Evolutionary conservation across 345 rosid genomes (phyloP), one percentile per base, ranked within the genome.

Genomic region (Citrus inodora): DNA sequence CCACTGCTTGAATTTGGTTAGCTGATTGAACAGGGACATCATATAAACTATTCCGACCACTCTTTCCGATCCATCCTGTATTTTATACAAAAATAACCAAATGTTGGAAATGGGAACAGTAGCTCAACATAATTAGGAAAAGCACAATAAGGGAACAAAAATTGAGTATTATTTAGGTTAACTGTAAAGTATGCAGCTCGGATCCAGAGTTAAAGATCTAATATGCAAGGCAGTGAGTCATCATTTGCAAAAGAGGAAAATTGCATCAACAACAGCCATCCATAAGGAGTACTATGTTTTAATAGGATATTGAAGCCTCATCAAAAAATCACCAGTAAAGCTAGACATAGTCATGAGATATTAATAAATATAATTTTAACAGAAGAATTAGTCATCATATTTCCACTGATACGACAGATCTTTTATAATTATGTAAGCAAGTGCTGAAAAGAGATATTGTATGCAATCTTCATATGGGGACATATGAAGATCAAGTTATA

Each of bases 11-110:
- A 70, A 68, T 70, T 71, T 76, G 86, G 58, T 83, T 78, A 74
- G 51, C 65, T 51, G 86, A 81, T 76, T 83, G 89, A 88, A 85
- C 87, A 80, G 90, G 87, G 65, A 80, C 83, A 60, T 86, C 81
- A 75, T 76, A 89, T 56, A 84, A 79, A 83, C 86, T 82, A 86
- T 76, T 69, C 8, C 61, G 80, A 58, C 66, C 67, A 27, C 75
- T 79, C 70, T 86, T 88, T 67, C 77, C 86, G 7, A 24, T 79
- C 73, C 80, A 74, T 79, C 89, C 98, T 92, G 90, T 78, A 79
- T 65, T 76, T 24, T 71, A 30, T 71, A 70, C 28, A 84, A 80
- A 75, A 66, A 78, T 19, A 60, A 19, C 16, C 16, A 22, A 35
- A 40, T 32, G 42, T 77, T 82, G 38, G 80, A 68, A 78, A 80